Conservation (phyloP, 495 filamentous ascomycete genomes). For the Hamigera avellanea region DNA sequence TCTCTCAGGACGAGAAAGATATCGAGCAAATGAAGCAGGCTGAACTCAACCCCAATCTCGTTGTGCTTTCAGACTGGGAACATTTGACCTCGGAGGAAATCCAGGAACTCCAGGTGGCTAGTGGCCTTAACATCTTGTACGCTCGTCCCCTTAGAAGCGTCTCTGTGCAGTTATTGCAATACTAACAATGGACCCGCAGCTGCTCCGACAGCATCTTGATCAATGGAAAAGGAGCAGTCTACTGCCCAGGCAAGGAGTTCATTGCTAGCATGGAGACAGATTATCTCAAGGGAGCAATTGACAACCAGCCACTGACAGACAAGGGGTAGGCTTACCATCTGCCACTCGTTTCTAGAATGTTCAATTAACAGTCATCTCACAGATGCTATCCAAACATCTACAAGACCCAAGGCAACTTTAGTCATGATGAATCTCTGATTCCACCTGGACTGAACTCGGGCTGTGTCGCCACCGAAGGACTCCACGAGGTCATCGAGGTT, state of each 20-base stretch:
- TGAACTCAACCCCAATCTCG: constrained; percentile 20
- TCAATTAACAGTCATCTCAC: neutral
- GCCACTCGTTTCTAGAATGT: too few relatives aligned
- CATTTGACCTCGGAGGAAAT: constrained; percentile 36
- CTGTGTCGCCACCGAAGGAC: constrained; percentile 29
- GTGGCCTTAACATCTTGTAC: constrained; percentile 27
- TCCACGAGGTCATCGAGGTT: constrained; percentile 22
- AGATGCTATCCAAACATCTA: constrained; percentile 4
- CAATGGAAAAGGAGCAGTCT: constrained; percentile 40
- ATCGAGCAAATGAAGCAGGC: constrained; percentile 30
- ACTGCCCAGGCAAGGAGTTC: constrained; percentile 30
- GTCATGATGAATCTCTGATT: constrained; percentile 20
- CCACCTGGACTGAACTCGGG: constrained; percentile 23
- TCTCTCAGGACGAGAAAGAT: constrained; percentile 19
- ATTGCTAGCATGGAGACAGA: constrained; percentile 17
- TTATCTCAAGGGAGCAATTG: constrained; percentile 18
- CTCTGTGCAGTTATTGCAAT: neutral
- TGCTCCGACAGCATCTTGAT: constrained; percentile 40
- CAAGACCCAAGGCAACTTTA: constrained; percentile 14
- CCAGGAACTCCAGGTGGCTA: constrained; percentile 22
- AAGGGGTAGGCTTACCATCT: constrained; percentile 31
- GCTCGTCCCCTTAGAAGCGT: neutral
- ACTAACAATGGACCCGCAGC: constrained; percentile 5
- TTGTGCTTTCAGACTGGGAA: constrained; percentile 41
- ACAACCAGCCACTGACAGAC: constrained; percentile 28